A percentile compares a stretch with the other conserved stretches of the same genome.
Conservation (phyloP, 1,284 basidiomycete species). For the Irpex rosettiformis region DNA sequence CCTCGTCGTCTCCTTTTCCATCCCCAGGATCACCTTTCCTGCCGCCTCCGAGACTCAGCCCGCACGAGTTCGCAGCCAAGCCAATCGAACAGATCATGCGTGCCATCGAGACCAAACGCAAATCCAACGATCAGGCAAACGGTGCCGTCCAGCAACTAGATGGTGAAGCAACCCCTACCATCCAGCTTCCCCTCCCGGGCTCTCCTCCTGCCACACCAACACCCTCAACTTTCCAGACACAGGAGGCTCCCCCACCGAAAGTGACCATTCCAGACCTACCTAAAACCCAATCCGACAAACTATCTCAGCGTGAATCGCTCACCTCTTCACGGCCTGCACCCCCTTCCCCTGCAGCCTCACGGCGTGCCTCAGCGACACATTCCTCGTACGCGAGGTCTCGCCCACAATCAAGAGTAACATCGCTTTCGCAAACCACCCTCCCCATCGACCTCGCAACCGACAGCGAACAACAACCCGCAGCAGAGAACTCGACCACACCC, state of each 20-base stretch:
- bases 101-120: constrained; percentile 21
- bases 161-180: constrained; percentile 24
- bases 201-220: constrained; percentile 25
- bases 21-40: constrained; percentile 65
- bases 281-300: constrained; percentile 16
- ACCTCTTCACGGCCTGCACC: constrained; percentile 62
- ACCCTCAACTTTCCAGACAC: constrained; percentile 17
- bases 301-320: constrained; percentile 32
- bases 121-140: constrained; percentile 19
- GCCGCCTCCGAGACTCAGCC: constrained; percentile 57
- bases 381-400: constrained; percentile 28
- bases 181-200: constrained; percentile 11
- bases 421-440: constrained; percentile 14
- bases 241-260: constrained; percentile 15
- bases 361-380: constrained; percentile 46
- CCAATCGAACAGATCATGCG: constrained; percentile 31
- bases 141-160: constrained; percentile 15
- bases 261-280: constrained; percentile 16
- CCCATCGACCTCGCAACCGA: background rate
- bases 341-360: constrained; percentile 57
- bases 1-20: constrained; percentile 58
- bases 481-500: constrained; percentile 22
- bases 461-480: constrained; percentile 14
- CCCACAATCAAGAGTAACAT: constrained; percentile 25
- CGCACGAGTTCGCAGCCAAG: constrained; percentile 63